Evolutionary conservation across 192 early-diverging fungal genomes (phyloP), one percentile per base, ranked within the genome.

Genomic region (Chytriomyces hyalinus): DNA sequence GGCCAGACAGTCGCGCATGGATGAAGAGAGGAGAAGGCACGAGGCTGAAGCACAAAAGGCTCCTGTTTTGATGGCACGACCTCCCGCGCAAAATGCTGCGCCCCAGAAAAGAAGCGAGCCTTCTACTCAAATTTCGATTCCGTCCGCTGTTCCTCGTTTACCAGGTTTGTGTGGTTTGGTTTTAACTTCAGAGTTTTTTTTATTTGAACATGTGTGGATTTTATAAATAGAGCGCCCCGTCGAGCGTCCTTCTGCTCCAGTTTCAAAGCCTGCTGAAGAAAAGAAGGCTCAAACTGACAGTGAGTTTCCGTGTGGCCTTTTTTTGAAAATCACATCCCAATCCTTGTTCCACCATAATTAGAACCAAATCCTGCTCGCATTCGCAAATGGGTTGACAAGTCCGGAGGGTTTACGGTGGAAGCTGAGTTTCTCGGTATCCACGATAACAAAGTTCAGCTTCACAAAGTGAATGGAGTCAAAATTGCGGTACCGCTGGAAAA

Each of bases 391-490:
- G 96, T 93, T 0, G 97, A 99, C 80, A 87, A 92, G 28, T 90
- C 93, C 5, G 97, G 95, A 67, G 83, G 93, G 1, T 98, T 97
- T 85, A 94, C 88, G 60, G 95, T 97, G 2, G 94, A 98, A 46
- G 97, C 97, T 7, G 90, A 94, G 80, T 97, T 92, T 47, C 48
- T 98, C 17, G 81, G 85, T 36, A 89, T 93, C 65, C 65, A 84
- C 22, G 93, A 97, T n/a, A 93, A 92, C 66, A 93, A 95, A 70
- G 91, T 96, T 47, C 92, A 97, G 24, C 80, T 99, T 61, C 96
- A 97, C 82, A 99, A 99, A 79, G 82, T 90, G 5, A 99, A 99
- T 80, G 95, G 95, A 71, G 95, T 96, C 65, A 96, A 91, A 61
- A 98, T 99, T 80, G 92, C 87, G 36, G 97, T 99, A 10, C 92